Base-by-base conservation (phyloP, 2,329 filamentous ascomycete genomes). In the Monosporascus sp. region DNA sequence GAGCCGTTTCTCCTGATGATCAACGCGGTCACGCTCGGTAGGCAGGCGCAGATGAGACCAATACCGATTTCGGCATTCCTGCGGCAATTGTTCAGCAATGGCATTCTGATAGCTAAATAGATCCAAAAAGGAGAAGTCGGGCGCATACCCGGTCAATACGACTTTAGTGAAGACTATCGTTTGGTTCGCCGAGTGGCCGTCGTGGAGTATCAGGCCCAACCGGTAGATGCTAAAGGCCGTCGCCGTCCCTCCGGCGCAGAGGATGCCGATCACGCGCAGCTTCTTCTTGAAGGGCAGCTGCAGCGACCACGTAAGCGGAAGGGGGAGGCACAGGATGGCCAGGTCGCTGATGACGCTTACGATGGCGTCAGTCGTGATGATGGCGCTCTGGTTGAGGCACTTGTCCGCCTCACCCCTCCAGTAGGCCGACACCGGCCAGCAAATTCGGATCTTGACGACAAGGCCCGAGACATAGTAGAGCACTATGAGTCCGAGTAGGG, bases 361-460 rank as follows among this genome's bases (percentile, higher is more conserved):
- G 41, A 65, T 62, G 6, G 65, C 62, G 50, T 71, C 68, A 20
- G 62, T 63, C 6, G 59, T 62, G 27, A 71, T 64, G 38, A 70
- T 61, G 46, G 61, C 62, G 17, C 54, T 55, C 34, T 72, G 68
- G 54, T 74, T 60, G n/a, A 73, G 54, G 57, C 71, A 74, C 24
- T 65, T 65, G 9, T 55, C 57, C 14, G 56, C 44, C 2, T 58
- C 53, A 0, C 65, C 62, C 2, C 62, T 54, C 74, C 74, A 77
- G 50, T 74, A 75, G 2, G 65, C 69, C 6, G 60, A 51, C 24
- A 77, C 71, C 2, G 74, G 74, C 34, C 60, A 58, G 56, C 74
- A 77, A 24, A 71, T 68, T 44, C 70, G 64, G 38, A 73, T 70
- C 50, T 76, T 74, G 38, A 76, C 62, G 34, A 75, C 70, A 5